Conservation (phyloP, 305 asterid species). For the Salvia sclarea region DNA sequence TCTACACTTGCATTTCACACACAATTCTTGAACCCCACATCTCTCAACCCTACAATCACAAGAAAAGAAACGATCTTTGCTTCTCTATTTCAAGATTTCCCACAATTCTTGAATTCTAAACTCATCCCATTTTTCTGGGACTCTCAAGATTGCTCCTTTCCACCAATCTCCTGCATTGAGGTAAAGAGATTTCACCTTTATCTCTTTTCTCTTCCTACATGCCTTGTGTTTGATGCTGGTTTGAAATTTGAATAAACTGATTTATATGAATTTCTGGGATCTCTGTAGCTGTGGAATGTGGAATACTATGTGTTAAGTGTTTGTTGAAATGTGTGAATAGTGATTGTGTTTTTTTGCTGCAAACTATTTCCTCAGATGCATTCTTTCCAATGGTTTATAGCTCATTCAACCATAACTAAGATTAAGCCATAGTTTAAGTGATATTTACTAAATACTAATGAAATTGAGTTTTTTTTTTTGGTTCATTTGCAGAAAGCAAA, state of each 20-base stretch:
- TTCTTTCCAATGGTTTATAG: background rate
- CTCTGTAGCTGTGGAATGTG: background rate
- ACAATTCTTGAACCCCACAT: background rate
- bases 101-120: conserved; percentile 1
- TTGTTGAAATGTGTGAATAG: background rate
- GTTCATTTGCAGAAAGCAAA: conserved; percentile 38
- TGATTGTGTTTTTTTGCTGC: background rate
- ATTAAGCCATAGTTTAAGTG: background rate
- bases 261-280: background rate
- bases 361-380: background rate
- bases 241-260: background rate
- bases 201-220: too few species aligned
- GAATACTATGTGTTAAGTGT: background rate
- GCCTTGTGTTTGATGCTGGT: background rate
- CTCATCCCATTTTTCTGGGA: conserved; percentile 22
- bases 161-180: conserved; percentile 30
- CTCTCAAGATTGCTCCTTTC: conserved; percentile 28
- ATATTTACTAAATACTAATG: background rate
- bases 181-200: conserved; percentile 31
- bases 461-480: conserved; percentile 21
- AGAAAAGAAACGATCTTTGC: background rate
- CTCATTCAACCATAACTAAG: conserved; percentile 4
- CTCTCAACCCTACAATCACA: conserved; percentile 6
- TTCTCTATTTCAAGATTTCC: conserved; percentile 13
- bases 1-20: background rate